Conservation (phyloP, 495 filamentous ascomycete genomes). For the Neurospora tetrasperma region DNA sequence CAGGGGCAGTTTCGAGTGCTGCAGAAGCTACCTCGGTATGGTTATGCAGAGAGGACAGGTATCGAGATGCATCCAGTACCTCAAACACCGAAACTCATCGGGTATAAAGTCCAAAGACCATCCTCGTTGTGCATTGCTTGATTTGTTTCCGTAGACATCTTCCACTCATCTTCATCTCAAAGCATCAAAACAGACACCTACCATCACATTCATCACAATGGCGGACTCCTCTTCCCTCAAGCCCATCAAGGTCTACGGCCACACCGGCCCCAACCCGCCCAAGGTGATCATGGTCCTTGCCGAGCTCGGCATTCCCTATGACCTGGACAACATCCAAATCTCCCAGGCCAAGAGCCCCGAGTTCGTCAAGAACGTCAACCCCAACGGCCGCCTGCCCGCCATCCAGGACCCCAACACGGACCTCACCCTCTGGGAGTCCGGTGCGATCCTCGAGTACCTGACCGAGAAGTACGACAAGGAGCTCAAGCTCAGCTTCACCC, state of each 20-base stretch:
- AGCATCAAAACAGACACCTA: background rate
- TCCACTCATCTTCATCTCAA: background rate
- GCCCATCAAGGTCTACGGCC: conserved; percentile 29
- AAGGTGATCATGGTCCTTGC: conserved; percentile 56
- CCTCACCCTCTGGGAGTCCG: conserved; percentile 60
- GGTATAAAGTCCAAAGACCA: background rate
- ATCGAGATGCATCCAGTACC: background rate
- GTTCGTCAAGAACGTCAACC: conserved; percentile 48
- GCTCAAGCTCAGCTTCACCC: conserved; percentile 45
- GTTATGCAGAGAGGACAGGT: background rate
- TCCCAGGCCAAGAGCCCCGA: conserved; percentile 46
- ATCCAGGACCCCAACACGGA: conserved; percentile 61
- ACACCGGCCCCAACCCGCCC: conserved; percentile 31
- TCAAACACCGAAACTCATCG: background rate
- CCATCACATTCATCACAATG: background rate
- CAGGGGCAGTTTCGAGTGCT: background rate
- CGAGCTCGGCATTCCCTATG: conserved; percentile 52
- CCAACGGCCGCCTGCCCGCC: conserved; percentile 57
- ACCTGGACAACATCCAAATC: conserved; percentile 29
- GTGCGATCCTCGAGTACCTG: conserved; percentile 64
- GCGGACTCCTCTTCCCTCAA: conserved; percentile 10
- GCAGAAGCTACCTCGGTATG: background rate
- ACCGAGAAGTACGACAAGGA: conserved; percentile 60
- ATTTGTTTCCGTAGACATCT: background rate
- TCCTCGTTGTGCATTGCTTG: background rate